These are phyloP conservation scores for Glycine latifolia DNA, from an alignment of 306 rosid genomes.

Conservation along the genomic window DNA sequence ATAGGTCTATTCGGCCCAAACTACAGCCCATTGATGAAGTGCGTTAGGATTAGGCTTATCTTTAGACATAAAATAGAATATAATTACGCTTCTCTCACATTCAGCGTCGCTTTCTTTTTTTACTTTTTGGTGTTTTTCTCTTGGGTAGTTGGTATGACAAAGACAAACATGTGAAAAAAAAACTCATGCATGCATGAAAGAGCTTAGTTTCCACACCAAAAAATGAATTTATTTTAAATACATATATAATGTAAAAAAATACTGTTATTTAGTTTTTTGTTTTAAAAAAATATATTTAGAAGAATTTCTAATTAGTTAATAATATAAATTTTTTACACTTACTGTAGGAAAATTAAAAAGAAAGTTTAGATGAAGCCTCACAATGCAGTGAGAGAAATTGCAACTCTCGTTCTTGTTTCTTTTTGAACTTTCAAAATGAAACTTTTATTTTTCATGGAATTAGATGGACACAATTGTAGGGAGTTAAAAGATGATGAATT, in stretches of 20 bases:
- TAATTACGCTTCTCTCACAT: too few species aligned
- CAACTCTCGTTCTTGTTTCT: neutral
- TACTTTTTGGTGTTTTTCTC: too few species aligned
- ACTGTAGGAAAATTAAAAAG: neutral
- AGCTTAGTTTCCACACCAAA: neutral
- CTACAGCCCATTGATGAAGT: too few species aligned
- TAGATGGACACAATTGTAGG: neutral
- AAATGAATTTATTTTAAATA: neutral
- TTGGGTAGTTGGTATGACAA: too few species aligned
- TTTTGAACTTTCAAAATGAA: constrained; percentile 11
- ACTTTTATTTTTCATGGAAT: neutral
- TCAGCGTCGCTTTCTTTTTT: too few species aligned
- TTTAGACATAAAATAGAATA: too few species aligned
- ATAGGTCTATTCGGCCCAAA: too few species aligned
- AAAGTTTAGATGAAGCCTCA: constrained; percentile 8
- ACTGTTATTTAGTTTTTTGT: neutral
- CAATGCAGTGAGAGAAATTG: neutral
- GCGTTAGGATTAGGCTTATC: too few species aligned
- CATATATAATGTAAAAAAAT: too few species aligned
- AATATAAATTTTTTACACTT: too few species aligned
- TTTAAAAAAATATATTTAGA: neutral
- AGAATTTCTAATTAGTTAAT: too few species aligned
- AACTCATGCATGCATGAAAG: neutral
- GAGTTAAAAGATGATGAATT: constrained; percentile 25
- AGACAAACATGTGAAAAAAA: neutral